Base-by-base conservation (phyloP, 352 stramenopile species). In the Pythium dissotocum region DNA sequence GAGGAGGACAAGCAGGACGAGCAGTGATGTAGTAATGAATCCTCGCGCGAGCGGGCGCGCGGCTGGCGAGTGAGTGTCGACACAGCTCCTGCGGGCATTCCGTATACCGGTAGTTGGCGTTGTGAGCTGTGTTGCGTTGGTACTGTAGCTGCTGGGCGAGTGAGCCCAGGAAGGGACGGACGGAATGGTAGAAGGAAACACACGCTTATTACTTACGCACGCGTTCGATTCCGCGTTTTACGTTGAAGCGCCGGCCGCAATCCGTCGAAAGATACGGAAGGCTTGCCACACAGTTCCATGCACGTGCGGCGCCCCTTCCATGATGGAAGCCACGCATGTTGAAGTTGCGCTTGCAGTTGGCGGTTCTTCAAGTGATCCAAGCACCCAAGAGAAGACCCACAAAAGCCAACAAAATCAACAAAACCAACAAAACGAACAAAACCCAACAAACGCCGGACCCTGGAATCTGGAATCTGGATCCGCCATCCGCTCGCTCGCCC, bases 281-380 rank as follows among this genome's bases (percentile, higher is more conserved):
- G 46, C 24, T 53, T 30, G 28, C 28, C 46, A 12, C 46, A 32
- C n/a, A 21, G n/a, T 63, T 65, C 64, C 64, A 42, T 35, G 64
- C 49, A 51, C 35, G 56, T 49, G 60, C 56, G 40, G 28, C 24
- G 46, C 30, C 28, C 52, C 12, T 61, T 49, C 38, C 49, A 53
- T 53, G 46, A 2, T 32, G 46, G 46, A 53, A 53, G 38, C 46
- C 64, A 65, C 64, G 64, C 51, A 65, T 59, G 65, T 71, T 71
- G 65, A 71, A 71, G 65, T 71, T 62, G 51, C 51, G 40, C 58
- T 71, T 71, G 65, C 65, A 71, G 49, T 71, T 71, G 65, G 33
- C 26, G 54, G 38, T 58, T 56, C 58, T 71, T 71, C 65, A 71
- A 71, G 58, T 57, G 51, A 57, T 57, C 51, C 51, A 57, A 57